A percentile compares a stretch with the other conserved stretches of the same genome.
phyloP scores from a whole-genome alignment of 1,139 yeast species.

The Arxiozyma slooffiae region DNA sequence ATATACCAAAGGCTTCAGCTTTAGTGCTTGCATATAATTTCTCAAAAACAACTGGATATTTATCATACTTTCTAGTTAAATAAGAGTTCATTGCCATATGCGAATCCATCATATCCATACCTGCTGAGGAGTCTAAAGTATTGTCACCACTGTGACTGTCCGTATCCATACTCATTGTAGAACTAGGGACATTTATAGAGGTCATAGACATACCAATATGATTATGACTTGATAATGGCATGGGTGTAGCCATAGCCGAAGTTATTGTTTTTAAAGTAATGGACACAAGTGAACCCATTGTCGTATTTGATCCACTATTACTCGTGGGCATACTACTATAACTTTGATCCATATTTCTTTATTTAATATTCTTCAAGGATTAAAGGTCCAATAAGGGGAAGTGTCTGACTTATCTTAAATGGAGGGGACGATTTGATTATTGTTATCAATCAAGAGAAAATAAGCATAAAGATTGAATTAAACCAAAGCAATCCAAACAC shows the following conservation, averaged over 20 bases:
- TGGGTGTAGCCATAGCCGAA: background rate
- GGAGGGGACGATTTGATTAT: background rate
- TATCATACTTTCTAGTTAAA: constrained; percentile 41
- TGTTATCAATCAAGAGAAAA: too few relatives aligned
- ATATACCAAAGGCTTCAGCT: constrained; percentile 65
- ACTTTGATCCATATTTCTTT: background rate
- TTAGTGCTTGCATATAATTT: constrained; percentile 42
- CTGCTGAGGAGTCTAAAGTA: background rate
- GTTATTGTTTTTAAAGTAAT: background rate
- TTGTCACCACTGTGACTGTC: background rate
- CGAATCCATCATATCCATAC: constrained; percentile 10
- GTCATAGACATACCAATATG: background rate
- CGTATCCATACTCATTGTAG: background rate
- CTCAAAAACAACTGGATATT: constrained; percentile 55
- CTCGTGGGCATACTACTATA: background rate
- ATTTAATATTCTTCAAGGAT: too few relatives aligned
- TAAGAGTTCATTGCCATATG: constrained; percentile 46
- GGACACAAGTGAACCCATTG: background rate
- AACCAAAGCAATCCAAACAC: too few relatives aligned
- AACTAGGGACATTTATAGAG: background rate
- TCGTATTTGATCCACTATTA: background rate
- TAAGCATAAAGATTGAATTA: background rate
- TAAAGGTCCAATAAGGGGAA: background rate
- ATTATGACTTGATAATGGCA: background rate
- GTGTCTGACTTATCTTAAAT: too few relatives aligned